Evolutionary conservation across 148 eudicot genomes (phyloP), one percentile per base, ranked within the genome.

Genomic region (Vaccinium myrtillus): DNA sequence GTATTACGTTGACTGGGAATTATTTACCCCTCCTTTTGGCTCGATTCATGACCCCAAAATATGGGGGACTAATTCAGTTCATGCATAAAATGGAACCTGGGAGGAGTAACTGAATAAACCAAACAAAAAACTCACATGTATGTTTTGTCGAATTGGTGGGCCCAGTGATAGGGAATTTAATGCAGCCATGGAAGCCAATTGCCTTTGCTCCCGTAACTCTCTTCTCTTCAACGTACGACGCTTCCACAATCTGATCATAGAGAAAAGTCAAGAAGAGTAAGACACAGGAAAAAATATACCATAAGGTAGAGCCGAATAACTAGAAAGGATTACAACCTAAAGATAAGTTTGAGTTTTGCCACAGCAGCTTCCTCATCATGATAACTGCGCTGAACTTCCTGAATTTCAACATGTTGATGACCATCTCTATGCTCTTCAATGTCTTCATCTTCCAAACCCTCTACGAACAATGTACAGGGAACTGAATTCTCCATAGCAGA

Each of bases 101-200:
- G 69, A 55, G 27, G 27, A 79, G 81, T 55, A 78, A 27, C 43
- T 27, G 18, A 32, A 36, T 36, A 39, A 23, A 6, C 23, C 48
- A 73, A 15, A 73, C 23, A 36, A 56, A 15, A 61, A 59, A 86
- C 94, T 89, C 65, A 95, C 99, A 84, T 89, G 88, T 82, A 87
- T 85, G 78, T 71, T 75, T 56, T 87, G 93, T 85, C 91, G 85
- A 86, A 94, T 83, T 83, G 94, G 94, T 48, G 95, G 98, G 63
- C 99, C 99, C 84, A 97, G 67, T 32, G 96, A 91, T 30, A 95
- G 94, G 61, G 92, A 94, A 91, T 86, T 89, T 83, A 95, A 82
- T 63, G 99, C 99, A 90, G 93, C 93, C 87, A 84, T 86, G 84
- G 98, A 91, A 48, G 98, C 92, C 81, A 97, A 85, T 86, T 91